These are phyloP conservation scores for Urochloa ruziziensis DNA, from an alignment of 176 grass and related monocot species.

Conservation along the genomic window DNA sequence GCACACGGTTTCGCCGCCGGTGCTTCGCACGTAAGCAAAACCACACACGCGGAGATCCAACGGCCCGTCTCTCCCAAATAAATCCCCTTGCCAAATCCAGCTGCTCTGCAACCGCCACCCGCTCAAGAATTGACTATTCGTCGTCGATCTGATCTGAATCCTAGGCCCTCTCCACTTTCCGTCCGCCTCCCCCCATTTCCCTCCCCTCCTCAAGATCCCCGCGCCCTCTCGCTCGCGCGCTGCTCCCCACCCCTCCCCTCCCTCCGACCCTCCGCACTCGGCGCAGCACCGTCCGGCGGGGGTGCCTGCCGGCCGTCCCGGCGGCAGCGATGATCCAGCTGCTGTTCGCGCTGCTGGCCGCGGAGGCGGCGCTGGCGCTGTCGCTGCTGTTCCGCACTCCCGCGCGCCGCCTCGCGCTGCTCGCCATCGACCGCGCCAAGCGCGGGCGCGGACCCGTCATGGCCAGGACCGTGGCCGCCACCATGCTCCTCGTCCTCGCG, in stretches of 20 bases:
- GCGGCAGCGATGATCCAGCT: slow-evolving; percentile 74
- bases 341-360: slow-evolving; percentile 52
- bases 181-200: neutral
- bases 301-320: too few relatives aligned
- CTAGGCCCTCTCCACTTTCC: neutral
- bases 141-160: neutral
- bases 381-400: slow-evolving; percentile 64
- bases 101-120: too few relatives aligned
- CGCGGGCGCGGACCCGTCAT: slow-evolving; percentile 54
- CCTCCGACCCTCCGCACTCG: too few relatives aligned
- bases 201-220: neutral
- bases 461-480: slow-evolving; percentile 57
- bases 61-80: too few relatives aligned
- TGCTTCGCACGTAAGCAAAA: too few relatives aligned
- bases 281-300: too few relatives aligned
- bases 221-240: neutral
- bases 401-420: slow-evolving; percentile 36
- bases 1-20: too few relatives aligned
- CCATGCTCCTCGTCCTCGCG: slow-evolving; percentile 46
- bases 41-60: too few relatives aligned
- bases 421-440: slow-evolving; percentile 54
- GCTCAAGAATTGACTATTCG: too few relatives aligned
- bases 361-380: slow-evolving; percentile 52
- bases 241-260: neutral
- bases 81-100: too few relatives aligned